These are phyloP conservation scores for Sporothrix humicola DNA, from an alignment of 2,329 filamentous ascomycete genomes.

Conservation along the genomic window DNA sequence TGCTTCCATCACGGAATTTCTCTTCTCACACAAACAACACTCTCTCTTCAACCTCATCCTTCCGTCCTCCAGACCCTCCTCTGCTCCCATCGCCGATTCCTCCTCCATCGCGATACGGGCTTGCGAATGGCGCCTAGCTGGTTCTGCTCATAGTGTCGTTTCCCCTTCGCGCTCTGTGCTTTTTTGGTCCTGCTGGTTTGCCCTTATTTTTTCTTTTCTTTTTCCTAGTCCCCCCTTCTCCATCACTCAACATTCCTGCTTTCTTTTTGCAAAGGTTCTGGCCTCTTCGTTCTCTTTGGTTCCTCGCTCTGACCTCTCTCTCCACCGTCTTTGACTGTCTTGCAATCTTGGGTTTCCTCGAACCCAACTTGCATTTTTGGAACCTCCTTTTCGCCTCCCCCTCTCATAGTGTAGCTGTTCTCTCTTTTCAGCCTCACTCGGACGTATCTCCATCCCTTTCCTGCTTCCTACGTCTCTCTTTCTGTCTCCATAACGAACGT, in stretches of 20 bases:
- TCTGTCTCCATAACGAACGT: not conserved
- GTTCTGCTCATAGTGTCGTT: constrained; percentile 16
- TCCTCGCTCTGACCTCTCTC: not conserved
- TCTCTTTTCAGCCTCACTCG: not conserved
- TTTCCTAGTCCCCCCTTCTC: constrained; percentile 22
- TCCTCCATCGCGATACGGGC: constrained; percentile 3
- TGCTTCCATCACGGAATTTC: constrained; percentile 28
- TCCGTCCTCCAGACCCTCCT: not conserved
- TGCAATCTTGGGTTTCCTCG: not conserved
- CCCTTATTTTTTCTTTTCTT: not conserved
- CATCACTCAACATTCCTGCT: constrained; percentile 22
- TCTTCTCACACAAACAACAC: constrained; percentile 12
- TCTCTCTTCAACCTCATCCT: not conserved
- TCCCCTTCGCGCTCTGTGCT: not conserved
- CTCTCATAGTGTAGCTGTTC: not conserved
- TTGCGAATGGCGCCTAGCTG: constrained; percentile 29
- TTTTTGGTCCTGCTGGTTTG: constrained; percentile 3
- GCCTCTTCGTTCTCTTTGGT: not conserved
- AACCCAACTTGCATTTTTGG: constrained; percentile 8
- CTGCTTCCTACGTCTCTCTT: not conserved
- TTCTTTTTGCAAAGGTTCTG: constrained; percentile 22
- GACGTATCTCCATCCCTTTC: constrained; percentile 2
- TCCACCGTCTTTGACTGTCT: not conserved
- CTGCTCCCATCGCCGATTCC: not conserved
- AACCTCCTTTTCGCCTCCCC: not conserved